Evolutionary conservation across 352 stramenopile genomes (phyloP), one percentile per base, ranked within the genome.

Genomic region (Globisporangium viniferum): DNA sequence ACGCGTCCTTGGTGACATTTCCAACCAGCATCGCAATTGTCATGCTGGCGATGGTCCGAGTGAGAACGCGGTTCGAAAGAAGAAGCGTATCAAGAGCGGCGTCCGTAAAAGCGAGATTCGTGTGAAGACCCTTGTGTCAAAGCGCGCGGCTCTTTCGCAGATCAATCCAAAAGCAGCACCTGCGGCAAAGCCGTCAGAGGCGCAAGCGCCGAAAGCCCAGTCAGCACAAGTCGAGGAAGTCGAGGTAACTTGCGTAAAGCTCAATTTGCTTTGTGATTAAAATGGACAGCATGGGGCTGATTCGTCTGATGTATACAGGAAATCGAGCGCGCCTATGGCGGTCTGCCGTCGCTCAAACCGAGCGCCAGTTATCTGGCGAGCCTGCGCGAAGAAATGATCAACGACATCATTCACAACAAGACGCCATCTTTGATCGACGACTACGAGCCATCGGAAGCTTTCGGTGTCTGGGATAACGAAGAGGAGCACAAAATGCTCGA

Each of bases 1-100:
- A 75, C 86, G 86, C 57, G 84, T 72, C 33, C 74, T 94, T 4
- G 75, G 81, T 8, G 86, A 94, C 64, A 94, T 94, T 49, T 94
- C 86, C 27, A 94, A 94, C 74, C 82, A 86, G 56, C 81, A 90
- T 53, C 75, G 74, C 29, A 84, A 78, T 51, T 65, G 62, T 58
- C 73, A 73, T 14, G 67, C 35, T 20, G 64, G 51, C 3, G 59
- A 59, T 54, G 70, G 53, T 27, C 39, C 53, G 20, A 59, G 44
- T 48, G 64, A 39, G 0, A 63, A 59, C 1, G 12, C 22, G 7
- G 72, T 57, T 10, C 64, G 6, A 10, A 82, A 80, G 62, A 74
- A 54, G 51, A 82, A 82, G n/a, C n/a, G 2, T 44, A 24, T 60
- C 24, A 70, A 70, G 3, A 62, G 68, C 36, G 29, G 62, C 15